phyloP scores from a whole-genome alignment of 2,329 filamentous ascomycete species.

The Fusarium brachygibbosum region DNA sequence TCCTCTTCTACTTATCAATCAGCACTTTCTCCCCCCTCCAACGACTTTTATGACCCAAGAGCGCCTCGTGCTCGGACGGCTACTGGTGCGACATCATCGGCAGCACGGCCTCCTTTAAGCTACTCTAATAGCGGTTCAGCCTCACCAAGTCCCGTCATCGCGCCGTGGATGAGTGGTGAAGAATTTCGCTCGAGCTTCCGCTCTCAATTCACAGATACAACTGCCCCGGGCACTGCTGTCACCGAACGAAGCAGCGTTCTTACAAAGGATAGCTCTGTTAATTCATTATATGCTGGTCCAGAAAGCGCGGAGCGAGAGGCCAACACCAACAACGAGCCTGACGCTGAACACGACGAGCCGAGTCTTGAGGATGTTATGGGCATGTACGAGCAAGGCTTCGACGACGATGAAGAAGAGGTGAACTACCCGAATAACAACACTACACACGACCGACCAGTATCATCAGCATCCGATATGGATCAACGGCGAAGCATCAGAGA shows the following conservation, averaged over 20 bases:
- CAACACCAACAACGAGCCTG: constrained; percentile 49
- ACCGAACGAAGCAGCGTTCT: constrained; percentile 87
- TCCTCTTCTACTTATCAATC: constrained; percentile 59
- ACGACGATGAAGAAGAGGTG: constrained; percentile 59
- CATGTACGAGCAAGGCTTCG: constrained; percentile 76
- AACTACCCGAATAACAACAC: constrained; percentile 45
- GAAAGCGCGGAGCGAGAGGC: constrained; percentile 51
- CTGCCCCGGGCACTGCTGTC: constrained; percentile 70
- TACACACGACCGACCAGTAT: constrained; percentile 49
- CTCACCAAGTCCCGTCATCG: constrained; percentile 53
- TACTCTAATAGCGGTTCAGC: constrained; percentile 55
- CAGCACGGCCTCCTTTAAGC: constrained; percentile 50
- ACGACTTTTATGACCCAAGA: constrained; percentile 57
- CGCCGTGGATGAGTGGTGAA: constrained; percentile 65
- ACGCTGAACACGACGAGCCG: constrained; percentile 65
- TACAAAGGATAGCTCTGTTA: constrained; percentile 83
- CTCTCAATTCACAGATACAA: constrained; percentile 68
- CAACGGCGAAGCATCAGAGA: constrained; percentile 25
- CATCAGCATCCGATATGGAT: constrained; percentile 55
- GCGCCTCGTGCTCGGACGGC: constrained; percentile 49
- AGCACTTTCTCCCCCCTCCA: constrained; percentile 58
- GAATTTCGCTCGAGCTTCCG: constrained; percentile 69
- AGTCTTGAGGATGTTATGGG: constrained; percentile 78
- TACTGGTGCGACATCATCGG: constrained; percentile 41
- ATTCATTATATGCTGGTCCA: constrained; percentile 63